A percentile compares a stretch with the other conserved stretches of the same genome.
Conservation (phyloP, 176 grass and related monocot genomes). For the Cocos nucifera region DNA sequence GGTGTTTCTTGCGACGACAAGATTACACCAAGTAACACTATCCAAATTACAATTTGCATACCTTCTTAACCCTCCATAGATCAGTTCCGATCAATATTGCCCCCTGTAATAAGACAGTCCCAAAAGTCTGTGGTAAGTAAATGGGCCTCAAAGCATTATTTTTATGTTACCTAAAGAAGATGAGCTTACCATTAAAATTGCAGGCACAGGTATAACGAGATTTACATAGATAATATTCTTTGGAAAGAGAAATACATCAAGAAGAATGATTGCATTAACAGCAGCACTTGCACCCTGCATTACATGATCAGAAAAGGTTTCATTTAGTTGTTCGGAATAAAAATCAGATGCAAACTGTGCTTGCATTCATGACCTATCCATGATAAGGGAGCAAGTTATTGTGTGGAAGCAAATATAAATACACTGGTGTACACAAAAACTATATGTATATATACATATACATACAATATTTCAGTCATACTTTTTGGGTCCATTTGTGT, state of each 20-base stretch:
- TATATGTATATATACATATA: no score
- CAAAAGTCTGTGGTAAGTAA: slow-evolving; percentile 10
- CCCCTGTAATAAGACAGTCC: slow-evolving; percentile 43
- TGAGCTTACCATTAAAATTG: slow-evolving; percentile 50
- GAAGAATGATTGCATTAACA: slow-evolving; percentile 79
- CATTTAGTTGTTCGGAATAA: neutral
- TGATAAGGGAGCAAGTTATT: no score
- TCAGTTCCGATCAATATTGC: slow-evolving; percentile 58
- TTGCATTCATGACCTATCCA: neutral
- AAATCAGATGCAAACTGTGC: no score
- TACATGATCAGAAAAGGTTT: slow-evolving; percentile 22
- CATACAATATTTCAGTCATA: no score
- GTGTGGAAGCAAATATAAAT: no score
- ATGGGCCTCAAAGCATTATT: neutral
- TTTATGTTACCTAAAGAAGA: slow-evolving; percentile 4
- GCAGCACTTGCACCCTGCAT: slow-evolving; percentile 88
- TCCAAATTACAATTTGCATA: slow-evolving; percentile 12
- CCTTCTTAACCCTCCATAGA: slow-evolving; percentile 56
- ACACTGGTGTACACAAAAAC: no score
- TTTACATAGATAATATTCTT: slow-evolving; percentile 70
- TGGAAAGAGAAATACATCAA: slow-evolving; percentile 72
- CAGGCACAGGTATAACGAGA: slow-evolving; percentile 66
- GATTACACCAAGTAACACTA: neutral
- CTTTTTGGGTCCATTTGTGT: no score
- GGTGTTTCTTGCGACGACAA: no score